A percentile compares a stretch with the other conserved stretches of the same genome.
phyloP scores from a whole-genome alignment of 2,329 filamentous ascomycete genomes.

The Cordyceps militaris region DNA sequence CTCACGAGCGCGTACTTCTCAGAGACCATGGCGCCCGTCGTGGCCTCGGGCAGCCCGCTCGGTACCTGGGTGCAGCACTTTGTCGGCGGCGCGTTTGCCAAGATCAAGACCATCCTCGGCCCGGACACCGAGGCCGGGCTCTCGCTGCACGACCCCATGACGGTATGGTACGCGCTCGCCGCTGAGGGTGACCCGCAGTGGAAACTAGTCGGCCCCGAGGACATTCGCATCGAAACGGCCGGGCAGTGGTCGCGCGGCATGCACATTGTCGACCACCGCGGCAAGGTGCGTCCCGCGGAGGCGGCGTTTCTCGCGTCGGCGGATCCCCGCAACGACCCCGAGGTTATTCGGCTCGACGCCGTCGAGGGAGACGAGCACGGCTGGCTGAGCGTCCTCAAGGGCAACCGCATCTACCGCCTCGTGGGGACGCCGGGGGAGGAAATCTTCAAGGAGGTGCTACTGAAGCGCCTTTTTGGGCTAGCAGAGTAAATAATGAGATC shows the following conservation, averaged over 20 bases:
- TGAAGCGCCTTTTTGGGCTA: slow-evolving; percentile 56
- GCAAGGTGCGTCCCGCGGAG: slow-evolving; percentile 45
- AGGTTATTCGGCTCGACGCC: slow-evolving; percentile 36
- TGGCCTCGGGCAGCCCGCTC: slow-evolving; percentile 61
- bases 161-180: slow-evolving; percentile 70
- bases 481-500: slow-evolving; percentile 18
- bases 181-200: slow-evolving; percentile 44
- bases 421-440: slow-evolving; percentile 61
- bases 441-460: slow-evolving; percentile 56
- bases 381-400: slow-evolving; percentile 68
- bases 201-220: slow-evolving; percentile 56
- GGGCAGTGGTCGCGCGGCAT: slow-evolving; percentile 95
- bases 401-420: slow-evolving; percentile 75
- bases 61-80: slow-evolving; percentile 68
- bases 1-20: slow-evolving; percentile 56
- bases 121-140: slow-evolving; percentile 52
- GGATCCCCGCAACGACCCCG: slow-evolving; percentile 33
- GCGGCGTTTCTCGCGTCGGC: slow-evolving; percentile 32
- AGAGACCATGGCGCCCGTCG: slow-evolving; percentile 44
- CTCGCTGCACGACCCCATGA: slow-evolving; percentile 70
- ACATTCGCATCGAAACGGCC: slow-evolving; percentile 80
- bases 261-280: slow-evolving; percentile 74
- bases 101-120: slow-evolving; percentile 56
- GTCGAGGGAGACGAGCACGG: slow-evolving; percentile 63
- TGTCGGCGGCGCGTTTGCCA: slow-evolving; percentile 61